Base-by-base conservation (phyloP, 768 basidiomycete genomes). In the Russula dissimulans region DNA sequence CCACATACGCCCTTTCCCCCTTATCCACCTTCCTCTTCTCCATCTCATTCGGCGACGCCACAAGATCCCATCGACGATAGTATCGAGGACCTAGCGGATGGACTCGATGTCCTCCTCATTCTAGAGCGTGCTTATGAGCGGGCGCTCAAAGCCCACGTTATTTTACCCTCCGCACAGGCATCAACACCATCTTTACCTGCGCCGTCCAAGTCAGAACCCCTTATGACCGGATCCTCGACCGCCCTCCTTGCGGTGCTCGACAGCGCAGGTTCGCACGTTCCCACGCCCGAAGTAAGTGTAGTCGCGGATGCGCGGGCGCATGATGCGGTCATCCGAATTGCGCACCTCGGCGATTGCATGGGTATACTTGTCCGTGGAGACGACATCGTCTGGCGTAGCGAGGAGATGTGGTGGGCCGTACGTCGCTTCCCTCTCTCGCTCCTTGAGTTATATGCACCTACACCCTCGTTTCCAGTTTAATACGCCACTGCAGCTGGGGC, bases 341-440 rank as follows among this genome's bases (percentile, higher is more conserved):
- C 91, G 0, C 89, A 93, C 66, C 71, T 95, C 8, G 91, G 92
- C 9, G 91, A 95, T 67, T 91, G 91, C 69, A 87, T 88, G 81
- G 85, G 86, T 26, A 87, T 91, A 79, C 78, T 97, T 22, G 83
- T 97, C 18, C 82, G 94, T 3, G 85, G 81, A 6, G 82, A 87
- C 47, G 77, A 82, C 56, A 84, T 97, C 46, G 81, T 84, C 1
- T 97, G 92, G 85, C 79, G 93, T 36, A 89, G 85, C 51, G 82
- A 89, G 45, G 95, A 97, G 72, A 95, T 95, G 90, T 94, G 93
- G 83, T 93, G 91, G 81, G 80, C 78, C 14, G 83, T 84, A 68
- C 70, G 83, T 77, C 34, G 22, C 44, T 26, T 22, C 14, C 3
- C 26, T n/a, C 26, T n/a, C 18, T 17, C 39, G 42, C 41, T 54